Conservation (phyloP, 2,329 filamentous ascomycete species). For the Sclerotinia borealis region DNA sequence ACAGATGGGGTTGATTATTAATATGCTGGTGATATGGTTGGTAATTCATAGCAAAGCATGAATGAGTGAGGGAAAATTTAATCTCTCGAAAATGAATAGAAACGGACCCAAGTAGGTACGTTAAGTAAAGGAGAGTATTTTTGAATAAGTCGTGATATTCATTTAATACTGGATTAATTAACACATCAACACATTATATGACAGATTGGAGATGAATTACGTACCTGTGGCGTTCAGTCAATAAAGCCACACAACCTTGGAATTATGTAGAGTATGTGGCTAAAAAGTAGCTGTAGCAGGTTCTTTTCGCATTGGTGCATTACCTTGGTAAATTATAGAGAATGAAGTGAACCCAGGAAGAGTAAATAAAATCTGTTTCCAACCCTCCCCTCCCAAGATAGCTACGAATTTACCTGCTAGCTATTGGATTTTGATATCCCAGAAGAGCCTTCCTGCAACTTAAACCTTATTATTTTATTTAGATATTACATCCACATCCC, state of each 20-base stretch:
- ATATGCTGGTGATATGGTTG: constrained; percentile 2
- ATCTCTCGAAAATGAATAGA: background rate
- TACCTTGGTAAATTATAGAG: constrained; percentile 13
- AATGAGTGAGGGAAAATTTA: background rate
- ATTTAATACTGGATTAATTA: background rate
- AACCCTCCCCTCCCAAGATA: background rate
- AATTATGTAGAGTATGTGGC: background rate
- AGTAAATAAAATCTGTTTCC: constrained; percentile 10
- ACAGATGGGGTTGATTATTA: constrained; percentile 6
- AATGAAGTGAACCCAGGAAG: constrained; percentile 4
- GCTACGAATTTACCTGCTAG: constrained; percentile 6
- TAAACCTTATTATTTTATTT: background rate
- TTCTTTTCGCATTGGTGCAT: background rate
- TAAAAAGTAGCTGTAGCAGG: background rate
- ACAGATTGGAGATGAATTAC: no score
- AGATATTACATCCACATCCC: background rate
- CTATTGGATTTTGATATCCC: constrained; percentile 1
- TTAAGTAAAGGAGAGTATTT: background rate
- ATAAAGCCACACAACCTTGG: constrained; percentile 2
- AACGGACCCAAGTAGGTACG: background rate
- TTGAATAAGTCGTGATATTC: background rate
- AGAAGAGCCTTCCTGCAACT: background rate
- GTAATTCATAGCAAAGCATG: constrained; percentile 13
- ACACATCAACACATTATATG: no score
- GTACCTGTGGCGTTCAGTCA: background rate